Percentiles rank a stretch among this genome's conserved stretches.
Evolutionary conservation across 192 early-diverging fungal genomes (phyloP).

Genomic region (Entomortierella parvispora): DNA sequence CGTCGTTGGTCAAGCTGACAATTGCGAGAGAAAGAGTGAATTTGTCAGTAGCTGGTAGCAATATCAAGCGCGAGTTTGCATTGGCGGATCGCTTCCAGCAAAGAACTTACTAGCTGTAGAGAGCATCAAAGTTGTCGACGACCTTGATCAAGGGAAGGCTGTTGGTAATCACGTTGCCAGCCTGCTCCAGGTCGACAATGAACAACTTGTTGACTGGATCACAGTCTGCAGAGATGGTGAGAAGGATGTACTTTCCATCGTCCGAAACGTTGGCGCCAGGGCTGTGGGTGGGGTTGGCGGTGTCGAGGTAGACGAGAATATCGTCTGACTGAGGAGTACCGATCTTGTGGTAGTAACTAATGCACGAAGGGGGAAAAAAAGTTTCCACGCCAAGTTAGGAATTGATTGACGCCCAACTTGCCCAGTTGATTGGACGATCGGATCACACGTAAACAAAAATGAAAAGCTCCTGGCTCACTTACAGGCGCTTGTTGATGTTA

Average conservation of each 20-base stretch:
- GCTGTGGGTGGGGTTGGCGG: constrained; percentile 55
- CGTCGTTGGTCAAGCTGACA: constrained; percentile 62
- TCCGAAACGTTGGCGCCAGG: constrained; percentile 45
- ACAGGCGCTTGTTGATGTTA: constrained; percentile 19
- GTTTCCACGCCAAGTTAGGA: no score
- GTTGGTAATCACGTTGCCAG: constrained; percentile 7
- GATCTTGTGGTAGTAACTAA: constrained; percentile 58
- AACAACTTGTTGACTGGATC: constrained; percentile 58
- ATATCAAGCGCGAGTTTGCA: no score
- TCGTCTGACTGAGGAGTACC: constrained; percentile 68
- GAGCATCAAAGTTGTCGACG: constrained; percentile 59
- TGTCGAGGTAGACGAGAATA: constrained; percentile 60
- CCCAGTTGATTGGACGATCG: no score
- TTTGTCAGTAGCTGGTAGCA: no score
- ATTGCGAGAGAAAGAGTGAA: no score
- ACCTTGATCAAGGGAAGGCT: constrained; percentile 54
- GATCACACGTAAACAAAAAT: no score
- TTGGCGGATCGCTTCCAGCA: no score
- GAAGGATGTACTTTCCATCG: constrained; percentile 67
- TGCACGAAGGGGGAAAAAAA: no score
- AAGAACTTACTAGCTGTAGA: constrained; percentile 46
- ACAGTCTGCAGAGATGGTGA: constrained; percentile 53
- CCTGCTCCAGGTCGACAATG: constrained; percentile 37
- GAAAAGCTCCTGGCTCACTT: no score
- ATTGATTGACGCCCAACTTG: no score